Conservation (phyloP, 371 early-diverging fungal genomes). For the Cokeromyces recurvatus region DNA sequence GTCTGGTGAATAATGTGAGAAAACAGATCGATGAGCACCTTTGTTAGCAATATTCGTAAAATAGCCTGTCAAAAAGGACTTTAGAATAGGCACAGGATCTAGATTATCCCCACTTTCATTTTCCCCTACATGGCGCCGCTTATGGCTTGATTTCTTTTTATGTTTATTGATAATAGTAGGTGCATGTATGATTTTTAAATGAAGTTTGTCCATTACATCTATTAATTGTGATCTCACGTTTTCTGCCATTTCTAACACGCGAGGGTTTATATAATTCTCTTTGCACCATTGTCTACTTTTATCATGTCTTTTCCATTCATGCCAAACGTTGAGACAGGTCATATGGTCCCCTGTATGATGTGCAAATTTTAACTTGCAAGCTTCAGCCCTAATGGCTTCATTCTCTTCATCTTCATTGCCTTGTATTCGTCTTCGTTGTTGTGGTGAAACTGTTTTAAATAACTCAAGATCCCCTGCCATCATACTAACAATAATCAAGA, state of each 20-base stretch:
- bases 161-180: slow-evolving; percentile 13
- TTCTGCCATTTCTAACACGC: slow-evolving; percentile 80
- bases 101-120: slow-evolving; percentile 14
- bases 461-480: slow-evolving; percentile 86
- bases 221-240: slow-evolving; percentile 88
- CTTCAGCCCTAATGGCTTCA: slow-evolving; percentile 72
- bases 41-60: slow-evolving; percentile 75
- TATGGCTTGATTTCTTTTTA: neutral
- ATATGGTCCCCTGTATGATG: slow-evolving; percentile 88
- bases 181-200: slow-evolving; percentile 51
- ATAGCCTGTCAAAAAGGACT: slow-evolving; percentile 69
- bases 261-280: slow-evolving; percentile 84
- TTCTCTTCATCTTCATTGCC: slow-evolving; percentile 78
- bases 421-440: slow-evolving; percentile 11
- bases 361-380: slow-evolving; percentile 63
- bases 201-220: slow-evolving; percentile 80
- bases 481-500: slow-evolving; percentile 61
- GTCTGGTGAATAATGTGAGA: slow-evolving; percentile 69
- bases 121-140: slow-evolving; percentile 9
- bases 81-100: slow-evolving; percentile 57
- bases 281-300: slow-evolving; percentile 83
- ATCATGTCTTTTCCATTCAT: slow-evolving; percentile 78
- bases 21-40: slow-evolving; percentile 57
- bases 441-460: slow-evolving; percentile 55
- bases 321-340: slow-evolving; percentile 82